These are phyloP conservation scores for Alternaria triticimaculans DNA, from an alignment of 2,329 filamentous ascomycete species.

Conservation along the genomic window DNA sequence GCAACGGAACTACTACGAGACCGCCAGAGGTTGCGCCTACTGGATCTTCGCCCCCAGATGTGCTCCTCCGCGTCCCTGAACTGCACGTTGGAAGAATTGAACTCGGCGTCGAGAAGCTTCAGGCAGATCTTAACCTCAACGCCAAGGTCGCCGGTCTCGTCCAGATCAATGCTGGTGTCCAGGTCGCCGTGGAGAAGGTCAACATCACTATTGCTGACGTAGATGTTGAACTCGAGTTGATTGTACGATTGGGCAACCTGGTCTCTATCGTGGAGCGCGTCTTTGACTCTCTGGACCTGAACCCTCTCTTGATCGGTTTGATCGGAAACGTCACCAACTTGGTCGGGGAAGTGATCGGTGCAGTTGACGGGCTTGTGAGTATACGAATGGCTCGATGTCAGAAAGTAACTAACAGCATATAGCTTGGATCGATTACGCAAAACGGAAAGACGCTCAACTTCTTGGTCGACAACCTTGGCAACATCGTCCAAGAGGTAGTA, in stretches of 20 bases:
- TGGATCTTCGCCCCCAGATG: conserved; percentile 58
- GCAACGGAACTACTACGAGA: conserved; percentile 26
- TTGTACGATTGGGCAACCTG: conserved; percentile 66
- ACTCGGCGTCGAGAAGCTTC: conserved; percentile 65
- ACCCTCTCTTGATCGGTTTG: conserved; percentile 65
- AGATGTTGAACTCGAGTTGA: conserved; percentile 64
- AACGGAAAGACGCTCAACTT: conserved; percentile 63
- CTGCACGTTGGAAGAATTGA: conserved; percentile 66
- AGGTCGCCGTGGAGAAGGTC: conserved; percentile 57
- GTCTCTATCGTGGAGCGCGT: conserved; percentile 68
- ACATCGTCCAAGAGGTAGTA: conserved; percentile 66
- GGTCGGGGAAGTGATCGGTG: conserved; percentile 62
- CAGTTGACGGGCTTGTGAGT: conserved; percentile 60
- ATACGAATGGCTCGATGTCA: not conserved
- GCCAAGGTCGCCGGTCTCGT: conserved; percentile 67
- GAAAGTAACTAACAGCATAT: not conserved
- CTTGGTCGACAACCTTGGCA: conserved; percentile 67
- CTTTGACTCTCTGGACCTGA: conserved; percentile 65
- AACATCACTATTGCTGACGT: conserved; percentile 69
- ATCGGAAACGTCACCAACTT: conserved; percentile 62
- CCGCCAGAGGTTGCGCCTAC: conserved; percentile 33
- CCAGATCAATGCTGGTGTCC: conserved; percentile 58
- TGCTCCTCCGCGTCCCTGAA: conserved; percentile 64
- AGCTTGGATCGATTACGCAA: conserved; percentile 64
- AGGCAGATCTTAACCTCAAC: conserved; percentile 66